Base-by-base conservation (phyloP, 805 yeast species). In the Candida khao-thaluensis region DNA sequence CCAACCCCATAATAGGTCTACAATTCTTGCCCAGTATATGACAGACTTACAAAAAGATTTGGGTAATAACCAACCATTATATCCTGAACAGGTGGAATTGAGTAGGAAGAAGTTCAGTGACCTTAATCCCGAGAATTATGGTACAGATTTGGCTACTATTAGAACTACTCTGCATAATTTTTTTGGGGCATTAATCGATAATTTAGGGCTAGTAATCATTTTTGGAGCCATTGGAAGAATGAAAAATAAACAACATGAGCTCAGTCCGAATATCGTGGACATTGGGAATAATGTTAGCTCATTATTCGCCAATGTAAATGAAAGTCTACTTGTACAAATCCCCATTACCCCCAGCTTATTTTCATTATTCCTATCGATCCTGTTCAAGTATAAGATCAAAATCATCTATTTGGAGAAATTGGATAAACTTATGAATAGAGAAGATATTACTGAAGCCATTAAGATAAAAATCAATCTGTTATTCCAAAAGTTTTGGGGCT, bases 331-430 rank as follows among this genome's bases (percentile, higher is more conserved):
- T 4, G 2, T 40, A n/a, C 42, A 41, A n/a, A 30, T 42, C 14
- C 45, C 47, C 3, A 16, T 43, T n/a, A n/a, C 40, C 10, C 40
- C 50, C 3, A 25, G 36, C n/a, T 36, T 40, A 6, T 20, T 40
- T 3, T 35, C 38, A 15, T 30, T 45, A 20, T 28, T 40, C 12
- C 24, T 41, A 11, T 35, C 44, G 1, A 15, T 38, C 2, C 16
- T 30, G 4, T 17, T 40, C 9, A 45, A 45, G 29, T 45, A 45
- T 22, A 42, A 42, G 17, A 17, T 45, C 17, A 45, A 45, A 32
- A 23, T 45, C 7, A 35, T 30, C 5, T 45, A 45, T 26, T 30
- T 42, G 20, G 24, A 22, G 2, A 38, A 42, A 30, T 37, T 45
- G 27, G 28, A 35, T 17, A 26, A 35, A 24, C 5, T 40, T 4